Conservation (phyloP, 495 filamentous ascomycete genomes). For the Xylaria venustula region DNA sequence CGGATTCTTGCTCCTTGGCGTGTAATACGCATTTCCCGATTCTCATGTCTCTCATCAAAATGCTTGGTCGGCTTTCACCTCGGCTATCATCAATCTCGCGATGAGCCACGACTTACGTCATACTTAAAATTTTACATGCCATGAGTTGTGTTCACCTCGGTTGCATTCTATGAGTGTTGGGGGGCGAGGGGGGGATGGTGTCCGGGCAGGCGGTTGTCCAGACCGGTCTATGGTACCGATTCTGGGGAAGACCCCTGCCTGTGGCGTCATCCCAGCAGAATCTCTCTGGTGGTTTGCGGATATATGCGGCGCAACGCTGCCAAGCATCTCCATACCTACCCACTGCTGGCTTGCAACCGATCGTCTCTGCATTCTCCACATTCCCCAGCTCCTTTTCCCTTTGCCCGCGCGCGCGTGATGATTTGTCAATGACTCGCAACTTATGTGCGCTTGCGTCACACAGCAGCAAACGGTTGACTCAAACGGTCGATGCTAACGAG, state of each 20-base stretch:
- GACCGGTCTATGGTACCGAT: slow-evolving; percentile 5
- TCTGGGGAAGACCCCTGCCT: slow-evolving; percentile 26
- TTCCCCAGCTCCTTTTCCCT: background rate
- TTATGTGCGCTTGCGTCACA: slow-evolving; percentile 5
- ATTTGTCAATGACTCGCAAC: slow-evolving; percentile 8
- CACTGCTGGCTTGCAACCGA: slow-evolving; percentile 2
- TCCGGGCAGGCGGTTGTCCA: background rate
- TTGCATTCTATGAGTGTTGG: background rate
- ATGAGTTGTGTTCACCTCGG: background rate
- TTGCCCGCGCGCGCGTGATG: background rate
- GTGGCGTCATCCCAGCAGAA: slow-evolving; percentile 30
- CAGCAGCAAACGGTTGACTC: background rate
- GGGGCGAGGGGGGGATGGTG: background rate
- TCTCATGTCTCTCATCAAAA: background rate
- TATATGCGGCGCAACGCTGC: slow-evolving; percentile 21
- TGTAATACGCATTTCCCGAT: background rate
- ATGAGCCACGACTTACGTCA: slow-evolving; percentile 11
- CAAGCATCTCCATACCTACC: slow-evolving; percentile 8
- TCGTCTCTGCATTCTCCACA: background rate
- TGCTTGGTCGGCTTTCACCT: slow-evolving; percentile 1
- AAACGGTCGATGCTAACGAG: slow-evolving; percentile 9
- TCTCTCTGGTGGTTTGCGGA: background rate
- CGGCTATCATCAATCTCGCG: slow-evolving; percentile 1
- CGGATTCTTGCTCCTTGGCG: background rate
- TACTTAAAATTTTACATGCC: background rate